Evolutionary conservation across 2,329 filamentous ascomycete genomes (phyloP), one percentile per base, ranked within the genome.

Genomic region (Aspergillus sp.): DNA sequence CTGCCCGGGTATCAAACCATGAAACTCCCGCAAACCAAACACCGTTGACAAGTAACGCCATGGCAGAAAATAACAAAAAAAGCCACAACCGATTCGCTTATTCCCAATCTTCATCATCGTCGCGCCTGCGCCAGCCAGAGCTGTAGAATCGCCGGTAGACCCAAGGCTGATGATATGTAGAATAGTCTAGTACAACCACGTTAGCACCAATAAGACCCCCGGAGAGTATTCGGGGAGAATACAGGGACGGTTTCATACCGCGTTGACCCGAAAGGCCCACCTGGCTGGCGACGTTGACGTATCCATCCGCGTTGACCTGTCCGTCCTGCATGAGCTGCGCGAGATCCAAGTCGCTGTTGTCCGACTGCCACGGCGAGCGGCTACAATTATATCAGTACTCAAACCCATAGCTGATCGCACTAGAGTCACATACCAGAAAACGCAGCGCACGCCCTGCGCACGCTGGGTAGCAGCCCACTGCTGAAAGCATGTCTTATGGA

Each of bases 401-500:
- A 29, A 9, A 3, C 11, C 25, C 7, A 29, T 29, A 29, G 2
- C 3, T 10, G 16, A 4, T 20, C 9, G 14, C 20, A 36, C 19
- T 17, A 2, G 10, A 6, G 45, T 62, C 70, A n/a, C n/a, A 50
- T 58, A 76, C 74, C 76, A 79, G 57, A 76, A 76, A 14, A 78
- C 72, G 51, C 76, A 79, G 41, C 68, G 62, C 10, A 77, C 69
- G 19, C 67, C 63, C 17, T 61, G 63, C 1, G 62, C 56, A 1
- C 61, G 61, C 31, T 69, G 64, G 11, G 65, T 71, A 11, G 66
- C 64, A 10, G 69, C 71, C 82, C 82, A 85, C 54, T 78, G 73
- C 50, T 79, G 66, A 64, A 85, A 84, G 58, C 83, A 85, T 1
- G 66, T 61, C 53, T 78, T 77, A 64, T 85, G 82, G n/a, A 85